Evolutionary conservation across 1,284 basidiomycete genomes (phyloP).

Genomic region (Leccinum insolens): DNA sequence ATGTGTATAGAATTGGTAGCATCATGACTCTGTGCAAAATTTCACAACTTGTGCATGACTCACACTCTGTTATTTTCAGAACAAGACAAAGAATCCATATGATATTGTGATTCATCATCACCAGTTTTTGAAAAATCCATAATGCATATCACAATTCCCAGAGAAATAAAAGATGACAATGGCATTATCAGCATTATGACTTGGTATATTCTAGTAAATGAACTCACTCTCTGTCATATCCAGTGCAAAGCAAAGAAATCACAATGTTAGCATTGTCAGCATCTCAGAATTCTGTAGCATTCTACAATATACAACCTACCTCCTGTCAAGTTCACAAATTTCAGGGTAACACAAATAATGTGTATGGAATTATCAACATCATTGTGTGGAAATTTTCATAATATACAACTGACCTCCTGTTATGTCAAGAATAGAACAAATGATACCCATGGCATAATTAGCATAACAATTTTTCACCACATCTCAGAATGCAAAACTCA

Average conservation of each 20-base stretch:
- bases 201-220: neutral
- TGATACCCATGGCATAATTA: neutral
- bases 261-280: neutral
- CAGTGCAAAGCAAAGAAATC: rapidly evolving
- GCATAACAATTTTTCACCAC: rapidly evolving
- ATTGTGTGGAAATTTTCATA: neutral
- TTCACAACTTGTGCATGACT: no score
- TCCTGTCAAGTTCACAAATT: neutral
- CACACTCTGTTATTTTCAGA: no score
- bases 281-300: neutral
- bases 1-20: no score
- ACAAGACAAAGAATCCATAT: no score
- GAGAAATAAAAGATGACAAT: no score
- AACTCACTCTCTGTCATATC: neutral
- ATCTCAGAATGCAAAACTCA: neutral
- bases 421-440: neutral
- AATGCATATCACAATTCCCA: no score
- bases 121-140: no score
- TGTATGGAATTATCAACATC: neutral
- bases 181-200: no score
- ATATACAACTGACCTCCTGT: neutral
- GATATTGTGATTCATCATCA: rapidly evolving
- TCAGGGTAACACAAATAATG: no score
- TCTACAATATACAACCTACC: neutral
- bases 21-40: no score